Evolutionary conservation across 371 early-diverging fungal genomes (phyloP), one percentile per base, ranked within the genome.

Genomic region (Umbelopsis sp.): DNA sequence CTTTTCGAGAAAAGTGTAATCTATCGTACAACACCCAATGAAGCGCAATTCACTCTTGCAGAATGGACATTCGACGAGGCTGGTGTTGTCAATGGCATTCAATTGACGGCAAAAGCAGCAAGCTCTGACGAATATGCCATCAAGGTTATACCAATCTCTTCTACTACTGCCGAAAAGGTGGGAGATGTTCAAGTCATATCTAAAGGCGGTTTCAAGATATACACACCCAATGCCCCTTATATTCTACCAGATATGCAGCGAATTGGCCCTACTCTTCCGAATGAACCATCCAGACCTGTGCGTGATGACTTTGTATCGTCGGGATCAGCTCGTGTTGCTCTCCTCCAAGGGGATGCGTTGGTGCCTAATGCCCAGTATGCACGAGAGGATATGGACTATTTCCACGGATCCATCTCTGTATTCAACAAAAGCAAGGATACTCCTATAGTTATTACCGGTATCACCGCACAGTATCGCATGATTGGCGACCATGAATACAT

Each of bases 401-500:
- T 64, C 29, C 45, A 64, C 24, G 64, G 64, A 44, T 64, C 64
- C 0, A 18, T 64, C n/a, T 64, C 64, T 16, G 46, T 64, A 45
- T 64, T 64, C 65, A 80, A 78, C 72, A 80, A 78, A 68, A 74
- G 70, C 41, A 71, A 75, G 16, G 70, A 66, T 1, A 66, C 65
- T 51, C 78, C 76, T 22, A 76, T 76, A 0, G 46, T 77, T 48
- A 71, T 71, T 3, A 68, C 70, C 0, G 72, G 74, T 4, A 70
- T 50, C 46, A 76, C 63, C 29, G 80, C 80, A 14, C 72, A 74
- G 44, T 81, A 74, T 35, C 80, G 80, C 10, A 50, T 81, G 22
- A 70, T 81, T 9, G 82, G 82, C 14, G 78, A 81, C 4, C 38
- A 67, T 20, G 68, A 72, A 10, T 81, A 80, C 48, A 45, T 66